phyloP scores from a whole-genome alignment of 495 filamentous ascomycete species.

The Penicillium atrosanguineum region DNA sequence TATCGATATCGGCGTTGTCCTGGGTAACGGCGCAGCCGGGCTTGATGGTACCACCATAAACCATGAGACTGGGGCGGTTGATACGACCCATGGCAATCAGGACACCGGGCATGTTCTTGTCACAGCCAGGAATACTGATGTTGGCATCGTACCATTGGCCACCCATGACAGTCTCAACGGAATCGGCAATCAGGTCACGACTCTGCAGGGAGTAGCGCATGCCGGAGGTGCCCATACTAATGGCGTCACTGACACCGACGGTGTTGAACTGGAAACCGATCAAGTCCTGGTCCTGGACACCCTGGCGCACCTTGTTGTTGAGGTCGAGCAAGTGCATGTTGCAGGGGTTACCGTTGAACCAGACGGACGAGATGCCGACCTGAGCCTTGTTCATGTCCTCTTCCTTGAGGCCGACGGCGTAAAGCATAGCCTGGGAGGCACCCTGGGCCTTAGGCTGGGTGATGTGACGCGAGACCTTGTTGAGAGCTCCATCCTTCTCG shows the following conservation, averaged over 20 bases:
- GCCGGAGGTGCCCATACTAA: constrained; percentile 59
- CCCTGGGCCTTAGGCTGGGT: constrained; percentile 97
- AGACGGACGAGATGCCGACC: constrained; percentile 91
- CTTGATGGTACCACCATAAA: constrained; percentile 94
- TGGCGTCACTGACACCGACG: constrained; percentile 77
- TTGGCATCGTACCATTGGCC: constrained; percentile 99
- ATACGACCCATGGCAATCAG: constrained; percentile 96
- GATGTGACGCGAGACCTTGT: constrained; percentile 78
- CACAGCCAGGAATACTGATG: constrained; percentile 96
- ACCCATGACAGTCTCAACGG: constrained; percentile 97
- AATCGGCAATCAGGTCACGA: constrained; percentile 93
- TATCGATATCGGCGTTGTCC: constrained; percentile 79
- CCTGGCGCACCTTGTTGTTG: constrained; percentile 76
- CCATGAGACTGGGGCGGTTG: constrained; percentile 92
- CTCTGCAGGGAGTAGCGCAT: constrained; percentile 96
- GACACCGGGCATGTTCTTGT: constrained; percentile 99
- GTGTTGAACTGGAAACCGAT: constrained; percentile 96
- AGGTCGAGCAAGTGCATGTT: constrained; percentile 98
- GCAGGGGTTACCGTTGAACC: constrained; percentile 92
- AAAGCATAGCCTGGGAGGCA: constrained; percentile 98
- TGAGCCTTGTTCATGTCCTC: constrained; percentile 91
- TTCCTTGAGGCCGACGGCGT: constrained; percentile 83
- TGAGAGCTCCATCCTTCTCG: constrained; percentile 52
- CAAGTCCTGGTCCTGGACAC: constrained; percentile 75
- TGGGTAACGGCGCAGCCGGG: constrained; percentile 76